Conservation (phyloP, 257 asterid species). For the Forsythia suspensa region DNA sequence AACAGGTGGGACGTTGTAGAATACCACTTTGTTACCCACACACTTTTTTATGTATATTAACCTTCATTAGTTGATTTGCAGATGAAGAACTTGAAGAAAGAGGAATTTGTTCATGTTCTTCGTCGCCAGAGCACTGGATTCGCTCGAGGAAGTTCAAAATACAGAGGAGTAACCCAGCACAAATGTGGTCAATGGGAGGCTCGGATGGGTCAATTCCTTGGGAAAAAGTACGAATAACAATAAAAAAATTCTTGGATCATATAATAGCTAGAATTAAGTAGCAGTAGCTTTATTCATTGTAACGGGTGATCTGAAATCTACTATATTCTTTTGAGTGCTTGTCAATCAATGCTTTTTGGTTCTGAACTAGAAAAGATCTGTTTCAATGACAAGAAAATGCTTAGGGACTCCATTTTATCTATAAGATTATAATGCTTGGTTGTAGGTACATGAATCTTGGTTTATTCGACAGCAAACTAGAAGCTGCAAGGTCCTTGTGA, state of each 20-base stretch:
- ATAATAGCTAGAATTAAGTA: neutral
- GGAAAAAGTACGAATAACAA: constrained; percentile 55
- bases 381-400: constrained; percentile 24
- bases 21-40: neutral
- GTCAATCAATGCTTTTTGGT: constrained; percentile 8
- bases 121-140: constrained; percentile 83
- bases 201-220: constrained; percentile 67
- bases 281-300: neutral
- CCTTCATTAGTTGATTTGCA: constrained; percentile 33
- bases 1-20: constrained; percentile 42
- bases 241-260: constrained; percentile 2
- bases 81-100: constrained; percentile 63
- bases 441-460: constrained; percentile 69
- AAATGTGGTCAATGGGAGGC: constrained; percentile 79
- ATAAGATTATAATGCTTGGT: constrained; percentile 47
- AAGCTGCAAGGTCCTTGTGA: constrained; percentile 70
- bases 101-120: constrained; percentile 72
- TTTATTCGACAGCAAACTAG: constrained; percentile 63
- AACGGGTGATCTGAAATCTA: neutral
- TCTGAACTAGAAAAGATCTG: constrained; percentile 8
- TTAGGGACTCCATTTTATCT: constrained; percentile 26
- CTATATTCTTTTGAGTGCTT: constrained; percentile 12
- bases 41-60: neutral
- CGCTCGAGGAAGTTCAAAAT: constrained; percentile 72
- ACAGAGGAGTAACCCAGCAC: constrained; percentile 68